phyloP scores from a whole-genome alignment of 2,329 filamentous ascomycete genomes.

The Chaetomium strumarium region DNA sequence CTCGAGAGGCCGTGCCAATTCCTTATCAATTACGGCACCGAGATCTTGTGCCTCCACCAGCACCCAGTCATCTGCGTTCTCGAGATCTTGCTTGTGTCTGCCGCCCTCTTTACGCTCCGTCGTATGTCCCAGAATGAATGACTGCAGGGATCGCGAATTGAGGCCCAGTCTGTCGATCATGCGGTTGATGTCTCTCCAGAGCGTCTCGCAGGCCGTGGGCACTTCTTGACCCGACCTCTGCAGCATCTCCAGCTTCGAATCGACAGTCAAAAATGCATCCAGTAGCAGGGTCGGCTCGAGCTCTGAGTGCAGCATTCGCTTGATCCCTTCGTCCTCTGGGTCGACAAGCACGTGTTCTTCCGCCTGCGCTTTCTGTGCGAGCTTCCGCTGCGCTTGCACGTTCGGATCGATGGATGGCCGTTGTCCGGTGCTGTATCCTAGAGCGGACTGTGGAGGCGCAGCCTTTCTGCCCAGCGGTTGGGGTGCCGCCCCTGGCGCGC shows the following conservation, averaged over 20 bases:
- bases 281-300: conserved; percentile 56
- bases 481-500: conserved; percentile 54
- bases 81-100: conserved; percentile 62
- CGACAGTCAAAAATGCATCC: conserved; percentile 62
- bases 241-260: conserved; percentile 25
- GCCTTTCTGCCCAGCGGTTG: conserved; percentile 43
- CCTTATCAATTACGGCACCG: conserved; percentile 54
- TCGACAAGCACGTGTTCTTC: conserved; percentile 54
- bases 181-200: conserved; percentile 77
- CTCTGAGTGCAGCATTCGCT: conserved; percentile 54
- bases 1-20: conserved; percentile 60
- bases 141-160: conserved; percentile 63
- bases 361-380: conserved; percentile 49
- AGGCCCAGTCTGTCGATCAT: conserved; percentile 93
- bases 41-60: conserved; percentile 71
- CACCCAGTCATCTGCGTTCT: conserved; percentile 62
- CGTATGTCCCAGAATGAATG: conserved; percentile 62
- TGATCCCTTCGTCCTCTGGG: conserved; percentile 64
- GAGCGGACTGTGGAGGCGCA: conserved; percentile 27
- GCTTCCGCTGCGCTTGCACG: conserved; percentile 44
- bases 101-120: conserved; percentile 47
- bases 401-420: conserved; percentile 42
- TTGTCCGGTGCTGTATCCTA: conserved; percentile 31
- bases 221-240: conserved; percentile 28
- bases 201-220: conserved; percentile 57